These are phyloP conservation scores for Apiospora kogelbergensis DNA, from an alignment of 2,329 filamentous ascomycete species.

Conservation along the genomic window DNA sequence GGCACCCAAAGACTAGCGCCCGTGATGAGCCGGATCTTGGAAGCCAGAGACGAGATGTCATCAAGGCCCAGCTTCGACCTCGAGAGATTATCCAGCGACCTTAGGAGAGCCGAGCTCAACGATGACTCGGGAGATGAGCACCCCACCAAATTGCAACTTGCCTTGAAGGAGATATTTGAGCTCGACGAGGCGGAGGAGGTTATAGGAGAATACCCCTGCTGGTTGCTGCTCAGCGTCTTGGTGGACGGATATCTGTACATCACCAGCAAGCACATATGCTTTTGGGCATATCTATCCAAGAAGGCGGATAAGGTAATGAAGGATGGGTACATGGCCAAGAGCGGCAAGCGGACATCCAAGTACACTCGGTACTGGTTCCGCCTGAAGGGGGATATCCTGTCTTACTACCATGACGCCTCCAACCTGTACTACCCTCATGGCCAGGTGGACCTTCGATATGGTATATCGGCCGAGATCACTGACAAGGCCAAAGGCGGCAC, in stretches of 20 bases:
- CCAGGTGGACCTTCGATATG: constrained; percentile 89
- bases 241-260: constrained; percentile 97
- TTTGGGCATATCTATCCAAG: constrained; percentile 95
- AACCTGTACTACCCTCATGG: constrained; percentile 90
- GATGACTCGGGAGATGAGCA: constrained; percentile 32
- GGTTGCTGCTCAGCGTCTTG: constrained; percentile 86
- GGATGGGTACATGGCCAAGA: constrained; percentile 85
- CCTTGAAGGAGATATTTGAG: constrained; percentile 81
- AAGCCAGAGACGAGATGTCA: constrained; percentile 66
- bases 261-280: constrained; percentile 89
- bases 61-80: constrained; percentile 58
- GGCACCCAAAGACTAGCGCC: constrained; percentile 54
- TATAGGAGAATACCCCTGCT: constrained; percentile 90
- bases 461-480: constrained; percentile 77
- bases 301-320: constrained; percentile 81
- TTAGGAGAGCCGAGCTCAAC: constrained; percentile 30
- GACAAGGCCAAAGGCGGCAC: constrained; percentile 77
- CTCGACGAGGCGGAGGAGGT: constrained; percentile 83
- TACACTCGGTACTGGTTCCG: constrained; percentile 93
- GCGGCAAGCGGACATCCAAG: constrained; percentile 81
- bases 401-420: constrained; percentile 81
- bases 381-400: constrained; percentile 86
- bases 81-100: constrained; percentile 44
- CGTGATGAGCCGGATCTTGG: constrained; percentile 76
- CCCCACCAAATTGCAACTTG: constrained; percentile 63